Base-by-base conservation (phyloP, 208 protist genomes). In the Leishmania gerbilli region DNA sequence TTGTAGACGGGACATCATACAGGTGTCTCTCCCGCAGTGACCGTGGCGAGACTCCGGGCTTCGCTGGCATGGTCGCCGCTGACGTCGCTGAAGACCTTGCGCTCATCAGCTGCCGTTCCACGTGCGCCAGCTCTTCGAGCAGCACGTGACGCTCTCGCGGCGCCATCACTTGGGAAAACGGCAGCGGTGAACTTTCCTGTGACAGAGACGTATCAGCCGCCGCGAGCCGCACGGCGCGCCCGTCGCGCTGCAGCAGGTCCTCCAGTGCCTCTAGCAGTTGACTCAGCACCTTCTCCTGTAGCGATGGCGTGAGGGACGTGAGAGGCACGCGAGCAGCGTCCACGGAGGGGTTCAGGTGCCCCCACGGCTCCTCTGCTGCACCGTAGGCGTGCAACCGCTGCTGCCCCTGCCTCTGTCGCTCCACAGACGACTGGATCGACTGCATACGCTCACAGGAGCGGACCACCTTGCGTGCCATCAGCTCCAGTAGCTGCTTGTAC, bases 401-500 rank as follows among this genome's bases (percentile, higher is more conserved):
- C 74, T 47, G 51, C 9, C 19, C 13, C 47, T 19, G n/a, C 55
- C 21, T 64, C 40, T 53, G 62, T 9, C 42, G 64, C 27, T 24
- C 67, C 72, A 58, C 49, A 37, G 55, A 34, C 24, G 56, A 15
- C 6, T 86, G 72, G 11, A 81, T 76, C 19, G 62, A 71, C 77
- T 76, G 69, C 74, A 86, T 79, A 31, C 83, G 79, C 76, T 81
- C 76, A 45, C 76, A 83, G 27, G 82, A 76, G 7, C 77, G 79
- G 6, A 87, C 51, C 34, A 89, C 83, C 53, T 81, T 79, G 7
- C 83, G 71, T 0, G 88, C 83, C 55, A 91, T 82, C 53, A 88
- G 51, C 69, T 89, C 80, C 55, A 93, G 71, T 58, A 91, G 42
- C n/a, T 79, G 60, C 81, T 89, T 90, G 84, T 90, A 95, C 76